Base-by-base conservation (phyloP, 345 rosid genomes). In the Conringia planisiliqua region DNA sequence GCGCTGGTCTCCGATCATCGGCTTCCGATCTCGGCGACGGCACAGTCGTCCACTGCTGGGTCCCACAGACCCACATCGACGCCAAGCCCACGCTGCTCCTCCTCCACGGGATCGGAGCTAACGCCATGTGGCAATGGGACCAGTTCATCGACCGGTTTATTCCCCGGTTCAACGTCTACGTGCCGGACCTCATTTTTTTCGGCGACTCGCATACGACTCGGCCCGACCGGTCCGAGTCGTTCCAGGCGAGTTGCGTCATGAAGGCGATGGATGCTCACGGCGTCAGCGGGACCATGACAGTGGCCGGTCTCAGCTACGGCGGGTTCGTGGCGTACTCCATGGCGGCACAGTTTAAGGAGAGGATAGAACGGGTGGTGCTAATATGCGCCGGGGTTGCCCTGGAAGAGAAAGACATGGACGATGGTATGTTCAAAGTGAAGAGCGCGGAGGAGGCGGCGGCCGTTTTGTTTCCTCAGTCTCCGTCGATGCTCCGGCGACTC, bases 71-170 rank as follows among this genome's bases (percentile, higher is more conserved):
- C 20, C 86, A 82, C 80, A 12, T 46, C 54, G 72, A 72, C 3
- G 33, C 76, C 32, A 90, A 83, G 73, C 91, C 86, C 60, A 78
- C 89, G 1, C 82, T 93, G 4, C 66, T 88, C 43, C 87, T 93
- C 32, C 79, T 93, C 78, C 98, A 93, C 75, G 97, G 98, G 65
- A 75, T 91, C 75, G 97, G 98, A 46, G 96, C 97, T 83, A 90
- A 93, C 80, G 94, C 98, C 67, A 88, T 89, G 98, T 93, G 97
- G 98, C 98, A 93, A 73, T 91, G 92, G 89, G 75, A 70, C 46
- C 74, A 75, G 56, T 82, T 90, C 78, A 79, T 91, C 57, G 79
- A 88, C 35, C 84, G 78, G 0, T 78, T 89, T 29, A 79, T 74
- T 26, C 44, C 90, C 70, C 82, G 85, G 62, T 93, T 87, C 84